These are phyloP conservation scores for Dissoconium aciculare DNA, from an alignment of 2,329 filamentous ascomycete species.

Conservation along the genomic window DNA sequence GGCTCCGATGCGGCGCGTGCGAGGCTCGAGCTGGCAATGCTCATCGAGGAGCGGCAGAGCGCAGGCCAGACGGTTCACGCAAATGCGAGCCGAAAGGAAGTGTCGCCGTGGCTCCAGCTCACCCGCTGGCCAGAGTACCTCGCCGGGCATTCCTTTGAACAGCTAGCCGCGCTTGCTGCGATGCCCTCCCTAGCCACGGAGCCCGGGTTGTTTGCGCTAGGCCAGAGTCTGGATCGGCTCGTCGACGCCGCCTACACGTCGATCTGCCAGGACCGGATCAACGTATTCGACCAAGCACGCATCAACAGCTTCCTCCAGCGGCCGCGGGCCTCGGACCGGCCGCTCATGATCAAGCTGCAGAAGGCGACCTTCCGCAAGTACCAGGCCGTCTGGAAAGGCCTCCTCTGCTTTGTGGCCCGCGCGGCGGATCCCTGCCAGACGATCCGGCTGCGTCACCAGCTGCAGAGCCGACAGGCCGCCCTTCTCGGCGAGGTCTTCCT, in stretches of 20 bases:
- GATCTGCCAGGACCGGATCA: constrained; percentile 7
- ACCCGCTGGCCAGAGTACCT: constrained; percentile 4
- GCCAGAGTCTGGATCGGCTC: constrained; percentile 7
- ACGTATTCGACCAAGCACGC: constrained; percentile 9
- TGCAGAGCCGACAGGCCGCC: constrained; percentile 2
- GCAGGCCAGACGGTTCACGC: neutral
- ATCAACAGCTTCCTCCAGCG: constrained; percentile 11
- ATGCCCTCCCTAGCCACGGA: neutral
- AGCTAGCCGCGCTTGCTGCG: constrained; percentile 1
- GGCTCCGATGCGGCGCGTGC: neutral
- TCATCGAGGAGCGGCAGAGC: neutral
- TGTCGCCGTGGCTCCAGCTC: constrained; percentile 2
- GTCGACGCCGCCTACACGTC: constrained; percentile 5
- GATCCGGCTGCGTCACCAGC: constrained; percentile 1
- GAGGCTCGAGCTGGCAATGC: neutral
- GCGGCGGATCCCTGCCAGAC: constrained; percentile 3
- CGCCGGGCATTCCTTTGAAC: neutral
- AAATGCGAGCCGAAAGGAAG: neutral
- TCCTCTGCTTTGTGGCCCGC: constrained; percentile 10
- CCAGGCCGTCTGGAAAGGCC: constrained; percentile 10
- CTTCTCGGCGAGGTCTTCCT: neutral
- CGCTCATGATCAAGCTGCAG: constrained; percentile 9
- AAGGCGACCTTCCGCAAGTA: constrained; percentile 9
- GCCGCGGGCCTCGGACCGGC: constrained; percentile 4
- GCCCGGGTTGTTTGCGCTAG: constrained; percentile 1